Conservation (phyloP, 2,329 filamentous ascomycete genomes). For the Fusarium domesticum region DNA sequence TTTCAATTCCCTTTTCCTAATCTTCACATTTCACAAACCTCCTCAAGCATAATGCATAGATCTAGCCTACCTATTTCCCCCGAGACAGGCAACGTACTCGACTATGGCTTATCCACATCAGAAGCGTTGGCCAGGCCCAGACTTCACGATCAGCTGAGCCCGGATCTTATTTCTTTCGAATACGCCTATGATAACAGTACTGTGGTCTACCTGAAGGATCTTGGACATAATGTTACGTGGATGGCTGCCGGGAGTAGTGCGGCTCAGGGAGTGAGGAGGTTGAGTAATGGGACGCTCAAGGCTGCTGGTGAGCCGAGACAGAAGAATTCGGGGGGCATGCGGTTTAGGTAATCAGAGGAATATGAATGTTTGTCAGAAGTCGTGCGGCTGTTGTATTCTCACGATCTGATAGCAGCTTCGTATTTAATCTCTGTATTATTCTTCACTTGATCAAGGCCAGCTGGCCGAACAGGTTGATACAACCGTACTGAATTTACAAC, state of each 20-base stretch:
- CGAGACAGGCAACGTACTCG: conserved; percentile 75
- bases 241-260: conserved; percentile 62
- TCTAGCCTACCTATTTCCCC: no score
- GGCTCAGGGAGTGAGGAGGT: conserved; percentile 67
- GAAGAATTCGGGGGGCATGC: conserved; percentile 67
- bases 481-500: background rate
- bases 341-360: no score
- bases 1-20: no score
- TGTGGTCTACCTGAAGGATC: conserved; percentile 59
- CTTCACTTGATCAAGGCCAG: no score
- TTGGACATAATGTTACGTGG: conserved; percentile 75
- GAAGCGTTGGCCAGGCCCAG: conserved; percentile 67
- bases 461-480: no score
- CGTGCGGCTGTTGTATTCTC: no score
- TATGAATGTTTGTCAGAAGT: no score
- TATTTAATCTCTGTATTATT: no score
- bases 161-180: conserved; percentile 68
- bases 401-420: no score
- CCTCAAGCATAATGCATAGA: conserved; percentile 69
- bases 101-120: conserved; percentile 57
- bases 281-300: conserved; percentile 67
- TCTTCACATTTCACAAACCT: no score
- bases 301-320: conserved; percentile 83
- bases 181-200: conserved; percentile 68
- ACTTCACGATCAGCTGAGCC: conserved; percentile 79